phyloP scores from a whole-genome alignment of 345 rosid species.

The Aegle marmelos region DNA sequence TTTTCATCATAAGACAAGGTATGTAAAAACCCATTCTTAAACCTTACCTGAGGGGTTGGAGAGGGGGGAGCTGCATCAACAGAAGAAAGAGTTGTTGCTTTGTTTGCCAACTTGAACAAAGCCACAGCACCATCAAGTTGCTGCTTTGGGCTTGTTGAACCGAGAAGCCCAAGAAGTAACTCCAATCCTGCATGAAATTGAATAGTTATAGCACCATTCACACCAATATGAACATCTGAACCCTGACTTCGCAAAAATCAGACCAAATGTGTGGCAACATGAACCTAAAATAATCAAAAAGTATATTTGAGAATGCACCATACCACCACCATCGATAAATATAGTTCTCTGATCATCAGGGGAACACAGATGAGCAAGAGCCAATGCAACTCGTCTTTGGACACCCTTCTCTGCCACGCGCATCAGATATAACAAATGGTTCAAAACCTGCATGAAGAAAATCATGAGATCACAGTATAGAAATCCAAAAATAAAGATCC shows the following conservation, averaged over 20 bases:
- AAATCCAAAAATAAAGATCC: constrained; percentile 1
- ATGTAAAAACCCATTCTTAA: constrained; percentile 5
- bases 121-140: constrained; percentile 98
- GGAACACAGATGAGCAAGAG: constrained; percentile 95
- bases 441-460: constrained; percentile 62
- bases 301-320: constrained; percentile 22
- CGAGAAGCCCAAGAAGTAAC: constrained; percentile 82
- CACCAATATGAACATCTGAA: constrained; percentile 16
- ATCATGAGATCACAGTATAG: constrained; percentile 15
- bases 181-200: constrained; percentile 67
- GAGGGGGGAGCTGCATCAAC: constrained; percentile 97
- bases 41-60: constrained; percentile 87
- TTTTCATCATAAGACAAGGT: constrained; percentile 2
- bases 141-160: constrained; percentile 68
- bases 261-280: background rate
- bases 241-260: background rate
- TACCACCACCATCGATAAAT: constrained; percentile 82
- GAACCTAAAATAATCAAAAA: background rate
- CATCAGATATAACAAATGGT: constrained; percentile 81
- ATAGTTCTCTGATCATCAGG: constrained; percentile 83
- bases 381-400: constrained; percentile 84
- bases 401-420: constrained; percentile 79
- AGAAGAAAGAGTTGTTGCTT: constrained; percentile 81
- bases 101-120: constrained; percentile 76
- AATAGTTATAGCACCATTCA: constrained; percentile 10